Percentiles rank a stretch among this genome's conserved stretches.
phyloP scores from a whole-genome alignment of 345 rosid species.

The Hibiscus mutabilis region DNA sequence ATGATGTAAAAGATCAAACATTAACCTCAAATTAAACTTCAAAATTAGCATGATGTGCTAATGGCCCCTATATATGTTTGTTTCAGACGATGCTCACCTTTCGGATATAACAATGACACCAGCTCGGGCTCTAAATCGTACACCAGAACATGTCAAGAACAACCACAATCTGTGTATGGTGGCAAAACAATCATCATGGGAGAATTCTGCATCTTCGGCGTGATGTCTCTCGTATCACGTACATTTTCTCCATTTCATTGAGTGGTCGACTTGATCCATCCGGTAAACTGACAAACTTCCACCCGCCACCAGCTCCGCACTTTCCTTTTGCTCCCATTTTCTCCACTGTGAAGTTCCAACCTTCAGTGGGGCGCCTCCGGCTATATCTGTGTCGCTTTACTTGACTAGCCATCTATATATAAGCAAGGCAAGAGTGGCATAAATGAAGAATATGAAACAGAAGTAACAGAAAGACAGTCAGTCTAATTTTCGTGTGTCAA shows the following conservation, averaged over 20 bases:
- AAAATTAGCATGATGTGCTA: background rate
- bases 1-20: background rate
- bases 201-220: slow-evolving; percentile 70
- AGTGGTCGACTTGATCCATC: slow-evolving; percentile 89
- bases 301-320: slow-evolving; percentile 88
- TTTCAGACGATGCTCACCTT: background rate
- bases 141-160: background rate
- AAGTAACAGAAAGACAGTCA: background rate
- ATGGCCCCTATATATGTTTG: background rate
- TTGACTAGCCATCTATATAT: slow-evolving; percentile 56
- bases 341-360: slow-evolving; percentile 86
- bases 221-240: slow-evolving; percentile 75
- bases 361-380: slow-evolving; percentile 61
- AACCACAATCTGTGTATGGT: background rate
- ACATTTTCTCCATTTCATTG: slow-evolving; percentile 74
- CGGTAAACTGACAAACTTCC: slow-evolving; percentile 88
- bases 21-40: background rate
- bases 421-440: slow-evolving; percentile 7
- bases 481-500: background rate
- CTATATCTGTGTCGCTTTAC: slow-evolving; percentile 88
- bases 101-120: background rate
- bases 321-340: slow-evolving; percentile 74
- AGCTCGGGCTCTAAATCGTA: background rate
- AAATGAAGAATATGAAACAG: background rate
- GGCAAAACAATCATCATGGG: slow-evolving; percentile 36